phyloP scores from a whole-genome alignment of 495 filamentous ascomycete genomes.

The Penicillium samsonianum region DNA sequence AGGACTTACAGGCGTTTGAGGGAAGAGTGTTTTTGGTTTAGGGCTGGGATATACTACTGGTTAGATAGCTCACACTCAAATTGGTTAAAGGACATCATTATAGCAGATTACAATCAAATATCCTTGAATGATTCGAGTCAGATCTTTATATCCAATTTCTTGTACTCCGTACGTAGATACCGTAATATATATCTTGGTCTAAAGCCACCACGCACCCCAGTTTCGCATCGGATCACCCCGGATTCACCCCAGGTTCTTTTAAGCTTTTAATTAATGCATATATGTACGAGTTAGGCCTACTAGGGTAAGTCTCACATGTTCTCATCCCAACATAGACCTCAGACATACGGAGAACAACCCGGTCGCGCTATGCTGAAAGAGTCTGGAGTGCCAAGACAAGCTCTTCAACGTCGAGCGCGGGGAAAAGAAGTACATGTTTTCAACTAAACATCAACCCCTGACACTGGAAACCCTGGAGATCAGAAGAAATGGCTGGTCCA shows the following conservation, averaged over 20 bases:
- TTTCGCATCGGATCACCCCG: neutral
- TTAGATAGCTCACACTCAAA: neutral
- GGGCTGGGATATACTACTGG: conserved; percentile 1
- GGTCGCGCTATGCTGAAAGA: conserved; percentile 8
- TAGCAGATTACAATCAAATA: neutral
- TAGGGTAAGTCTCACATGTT: neutral
- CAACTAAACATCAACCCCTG: neutral
- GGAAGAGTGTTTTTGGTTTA: conserved; percentile 11
- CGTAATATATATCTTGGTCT: too few relatives aligned
- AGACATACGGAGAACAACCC: conserved; percentile 1
- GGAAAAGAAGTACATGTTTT: conserved; percentile 7
- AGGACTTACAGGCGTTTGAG: conserved; percentile 11
- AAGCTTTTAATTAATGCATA: neutral
- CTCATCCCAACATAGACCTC: neutral
- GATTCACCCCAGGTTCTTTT: neutral
- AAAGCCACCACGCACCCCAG: neutral
- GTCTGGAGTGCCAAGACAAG: conserved; percentile 8
- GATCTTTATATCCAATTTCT: neutral
- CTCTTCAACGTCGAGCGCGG: conserved; percentile 10
- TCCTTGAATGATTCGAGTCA: neutral
- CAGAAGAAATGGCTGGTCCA: conserved; percentile 4
- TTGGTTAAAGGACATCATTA: neutral
- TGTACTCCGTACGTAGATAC: too few relatives aligned
- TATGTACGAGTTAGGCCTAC: neutral
- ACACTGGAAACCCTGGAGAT: neutral